Evolutionary conservation across 192 early-diverging fungal genomes (phyloP).

Genomic region (Coemansia guatemalensis): DNA sequence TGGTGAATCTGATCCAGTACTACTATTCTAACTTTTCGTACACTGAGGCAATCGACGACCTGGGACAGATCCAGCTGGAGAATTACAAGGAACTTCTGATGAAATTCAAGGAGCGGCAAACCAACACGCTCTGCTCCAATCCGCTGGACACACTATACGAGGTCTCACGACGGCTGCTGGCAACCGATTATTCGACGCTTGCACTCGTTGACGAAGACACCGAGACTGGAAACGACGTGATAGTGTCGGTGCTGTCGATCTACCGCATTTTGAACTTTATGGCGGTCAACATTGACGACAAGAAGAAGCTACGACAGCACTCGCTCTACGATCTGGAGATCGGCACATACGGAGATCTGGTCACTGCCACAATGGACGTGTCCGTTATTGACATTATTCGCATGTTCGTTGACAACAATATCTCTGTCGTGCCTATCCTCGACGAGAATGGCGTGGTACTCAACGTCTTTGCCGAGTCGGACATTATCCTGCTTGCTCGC

Average conservation of each 20-base stretch:
- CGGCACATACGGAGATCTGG: slow-evolving; percentile 83
- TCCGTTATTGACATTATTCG: slow-evolving; percentile 88
- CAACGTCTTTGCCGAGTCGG: slow-evolving; percentile 96
- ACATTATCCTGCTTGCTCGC: slow-evolving; percentile 81
- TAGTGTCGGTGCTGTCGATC: slow-evolving; percentile 89
- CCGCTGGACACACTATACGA: slow-evolving; percentile 87
- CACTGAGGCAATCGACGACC: slow-evolving; percentile 80
- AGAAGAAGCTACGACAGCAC: slow-evolving; percentile 59
- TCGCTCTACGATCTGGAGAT: slow-evolving; percentile 79
- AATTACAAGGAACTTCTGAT: slow-evolving; percentile 52
- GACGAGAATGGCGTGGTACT: slow-evolving; percentile 82
- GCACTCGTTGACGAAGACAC: slow-evolving; percentile 84
- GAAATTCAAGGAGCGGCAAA: slow-evolving; percentile 51
- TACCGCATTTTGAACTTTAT: slow-evolving; percentile 87
- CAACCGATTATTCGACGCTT: slow-evolving; percentile 83
- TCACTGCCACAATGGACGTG: slow-evolving; percentile 75
- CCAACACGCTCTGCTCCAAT: slow-evolving; percentile 71
- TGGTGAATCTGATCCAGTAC: slow-evolving; percentile 91
- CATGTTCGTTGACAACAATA: slow-evolving; percentile 87
- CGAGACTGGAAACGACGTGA: slow-evolving; percentile 74
- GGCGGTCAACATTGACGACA: slow-evolving; percentile 76
- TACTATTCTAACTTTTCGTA: slow-evolving; percentile 83
- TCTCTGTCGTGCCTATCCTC: slow-evolving; percentile 92
- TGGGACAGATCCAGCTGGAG: slow-evolving; percentile 65
- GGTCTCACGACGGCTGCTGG: slow-evolving; percentile 74